Conservation (phyloP, 2,329 filamentous ascomycete genomes). For the Xylaria hypoxylon region DNA sequence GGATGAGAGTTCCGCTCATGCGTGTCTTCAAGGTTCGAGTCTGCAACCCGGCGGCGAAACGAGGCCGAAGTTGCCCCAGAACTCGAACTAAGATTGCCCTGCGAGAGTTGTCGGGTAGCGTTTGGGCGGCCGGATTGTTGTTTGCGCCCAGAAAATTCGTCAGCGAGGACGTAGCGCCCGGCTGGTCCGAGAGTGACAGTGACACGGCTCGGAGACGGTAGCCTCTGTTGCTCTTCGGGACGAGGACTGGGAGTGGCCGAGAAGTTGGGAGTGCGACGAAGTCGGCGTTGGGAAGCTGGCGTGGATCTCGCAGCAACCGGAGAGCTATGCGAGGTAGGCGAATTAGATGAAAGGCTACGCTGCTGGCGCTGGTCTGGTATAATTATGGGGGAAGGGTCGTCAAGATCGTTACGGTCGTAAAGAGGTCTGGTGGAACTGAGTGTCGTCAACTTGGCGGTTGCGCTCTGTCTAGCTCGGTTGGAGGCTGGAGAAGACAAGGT, state of each 20-base stretch:
- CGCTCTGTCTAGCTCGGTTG: slow-evolving; percentile 51
- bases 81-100: slow-evolving; percentile 59
- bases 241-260: slow-evolving; percentile 58
- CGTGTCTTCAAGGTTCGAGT: slow-evolving; percentile 50
- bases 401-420: slow-evolving; percentile 63
- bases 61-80: slow-evolving; percentile 54
- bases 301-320: slow-evolving; percentile 52
- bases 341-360: slow-evolving; percentile 39
- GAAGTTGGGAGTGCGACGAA: slow-evolving; percentile 66
- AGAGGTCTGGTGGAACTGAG: slow-evolving; percentile 53
- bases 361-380: slow-evolving; percentile 58
- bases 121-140: slow-evolving; percentile 45
- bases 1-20: slow-evolving; percentile 58
- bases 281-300: slow-evolving; percentile 60
- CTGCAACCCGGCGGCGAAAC: slow-evolving; percentile 43
- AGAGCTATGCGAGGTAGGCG: slow-evolving; percentile 27
- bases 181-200: slow-evolving; percentile 62
- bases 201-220: slow-evolving; percentile 50
- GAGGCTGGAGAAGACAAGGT: slow-evolving; percentile 61
- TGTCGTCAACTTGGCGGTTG: slow-evolving; percentile 61
- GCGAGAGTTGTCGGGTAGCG: slow-evolving; percentile 57
- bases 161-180: slow-evolving; percentile 52
- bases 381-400: slow-evolving; percentile 53
- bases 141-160: slow-evolving; percentile 46
- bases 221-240: slow-evolving; percentile 40